Evolutionary conservation across 78 protist species (phyloP).

Genomic region (Dictyostelium firmibasis): DNA sequence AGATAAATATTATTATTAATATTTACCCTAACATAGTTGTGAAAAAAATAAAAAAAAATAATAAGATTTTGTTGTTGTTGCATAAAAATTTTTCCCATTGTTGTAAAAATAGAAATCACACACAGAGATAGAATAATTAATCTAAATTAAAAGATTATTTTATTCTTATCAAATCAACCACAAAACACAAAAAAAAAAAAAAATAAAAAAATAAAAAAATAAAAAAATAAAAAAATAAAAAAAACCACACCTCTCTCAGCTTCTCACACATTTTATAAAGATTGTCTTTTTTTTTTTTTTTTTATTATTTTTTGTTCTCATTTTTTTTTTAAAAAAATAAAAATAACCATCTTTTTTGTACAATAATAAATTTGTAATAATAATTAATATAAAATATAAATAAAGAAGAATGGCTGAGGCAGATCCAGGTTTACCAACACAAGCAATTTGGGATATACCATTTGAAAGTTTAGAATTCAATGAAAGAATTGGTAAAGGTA

Average conservation of each 20-base stretch:
- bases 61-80: background rate
- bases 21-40: background rate
- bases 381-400: background rate
- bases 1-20: background rate
- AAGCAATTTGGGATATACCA: conserved; percentile 81
- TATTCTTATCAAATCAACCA: background rate
- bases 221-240: no score
- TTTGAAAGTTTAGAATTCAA: conserved; percentile 67
- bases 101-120: background rate
- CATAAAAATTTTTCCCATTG: background rate
- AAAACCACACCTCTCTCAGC: background rate
- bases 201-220: no score
- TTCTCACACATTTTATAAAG: background rate
- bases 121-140: background rate
- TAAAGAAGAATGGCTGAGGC: conserved; percentile 36
- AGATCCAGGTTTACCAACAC: conserved; percentile 83
- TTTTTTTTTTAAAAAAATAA: background rate
- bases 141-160: background rate
- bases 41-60: no score
- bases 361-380: background rate
- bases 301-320: background rate
- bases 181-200: background rate
- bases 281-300: background rate
- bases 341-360: background rate
- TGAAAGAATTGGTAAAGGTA: conserved; percentile 78